Percentiles rank a stretch among this genome's conserved stretches.
Evolutionary conservation across 1,284 basidiomycete species (phyloP).

Genomic region (Pseudozyma tsukubaensis): DNA sequence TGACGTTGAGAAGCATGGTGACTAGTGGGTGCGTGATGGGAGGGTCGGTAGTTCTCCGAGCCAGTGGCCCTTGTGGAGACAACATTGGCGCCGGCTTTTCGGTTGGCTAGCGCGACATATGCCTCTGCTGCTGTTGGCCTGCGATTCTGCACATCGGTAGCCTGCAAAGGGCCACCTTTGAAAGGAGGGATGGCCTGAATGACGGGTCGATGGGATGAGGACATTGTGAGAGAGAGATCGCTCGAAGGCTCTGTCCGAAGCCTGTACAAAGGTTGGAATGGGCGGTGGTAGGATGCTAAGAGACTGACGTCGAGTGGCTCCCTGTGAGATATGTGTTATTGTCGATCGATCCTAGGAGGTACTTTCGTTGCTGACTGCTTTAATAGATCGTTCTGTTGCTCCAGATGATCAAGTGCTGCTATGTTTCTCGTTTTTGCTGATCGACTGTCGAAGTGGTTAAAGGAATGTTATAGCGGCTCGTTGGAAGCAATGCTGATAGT

Average conservation of each 20-base stretch:
- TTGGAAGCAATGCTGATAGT: not conserved
- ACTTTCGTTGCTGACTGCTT: no score
- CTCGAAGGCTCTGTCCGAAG: constrained; percentile 20
- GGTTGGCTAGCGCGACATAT: constrained; percentile 42
- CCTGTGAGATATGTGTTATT: no score
- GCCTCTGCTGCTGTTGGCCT: constrained; percentile 44
- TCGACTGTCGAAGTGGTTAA: no score
- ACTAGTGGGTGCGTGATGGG: constrained; percentile 28
- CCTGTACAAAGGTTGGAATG: no score
- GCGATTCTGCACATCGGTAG: constrained; percentile 41
- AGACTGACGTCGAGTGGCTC: no score
- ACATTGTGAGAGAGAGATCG: constrained; percentile 16
- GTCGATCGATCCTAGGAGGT: no score
- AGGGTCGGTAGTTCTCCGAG: constrained; percentile 40
- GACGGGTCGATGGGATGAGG: constrained; percentile 39
- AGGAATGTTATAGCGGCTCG: constrained; percentile 13
- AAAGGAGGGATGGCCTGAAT: constrained; percentile 51
- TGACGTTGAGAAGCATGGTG: constrained; percentile 44
- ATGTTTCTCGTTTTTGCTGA: not conserved
- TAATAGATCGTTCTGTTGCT: no score
- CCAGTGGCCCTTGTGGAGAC: constrained; percentile 38
- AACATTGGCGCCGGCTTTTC: constrained; percentile 43
- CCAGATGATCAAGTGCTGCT: no score
- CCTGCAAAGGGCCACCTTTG: constrained; percentile 46
- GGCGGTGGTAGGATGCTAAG: no score